Evolutionary conservation across 2,329 filamentous ascomycete species (phyloP).

Genomic region (Dactylellina haptotyla): DNA sequence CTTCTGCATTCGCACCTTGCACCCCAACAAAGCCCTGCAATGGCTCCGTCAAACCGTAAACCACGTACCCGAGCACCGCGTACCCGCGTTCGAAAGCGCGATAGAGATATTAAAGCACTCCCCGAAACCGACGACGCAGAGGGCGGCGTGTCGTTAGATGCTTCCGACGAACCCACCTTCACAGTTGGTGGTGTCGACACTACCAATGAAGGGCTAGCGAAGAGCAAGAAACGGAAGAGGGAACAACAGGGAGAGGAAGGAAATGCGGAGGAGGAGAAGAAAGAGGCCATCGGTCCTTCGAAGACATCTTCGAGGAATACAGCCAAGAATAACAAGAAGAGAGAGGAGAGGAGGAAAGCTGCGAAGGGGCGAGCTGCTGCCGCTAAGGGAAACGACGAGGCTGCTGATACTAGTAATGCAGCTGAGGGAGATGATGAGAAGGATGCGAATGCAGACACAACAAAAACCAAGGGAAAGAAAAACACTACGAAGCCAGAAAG

Average conservation of each 20-base stretch:
- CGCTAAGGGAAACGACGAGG: not conserved
- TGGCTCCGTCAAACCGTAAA: slow-evolving; percentile 22
- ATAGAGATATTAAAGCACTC: slow-evolving; percentile 22
- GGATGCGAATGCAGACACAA: not conserved
- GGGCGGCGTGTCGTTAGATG: not conserved
- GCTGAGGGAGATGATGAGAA: slow-evolving; percentile 6
- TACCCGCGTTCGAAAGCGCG: slow-evolving; percentile 22
- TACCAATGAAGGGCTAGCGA: slow-evolving; percentile 36
- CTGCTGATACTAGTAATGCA: not conserved
- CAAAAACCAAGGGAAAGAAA: not conserved
- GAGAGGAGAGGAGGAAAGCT: slow-evolving; percentile 26
- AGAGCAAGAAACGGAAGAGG: slow-evolving; percentile 33
- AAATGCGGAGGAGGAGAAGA: not conserved
- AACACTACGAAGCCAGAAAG: slow-evolving; percentile 3
- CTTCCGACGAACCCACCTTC: slow-evolving; percentile 12
- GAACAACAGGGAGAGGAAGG: not conserved
- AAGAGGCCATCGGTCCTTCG: too few species aligned
- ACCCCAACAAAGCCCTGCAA: slow-evolving; percentile 1
- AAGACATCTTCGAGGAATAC: too few species aligned
- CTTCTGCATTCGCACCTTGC: not conserved
- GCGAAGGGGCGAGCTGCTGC: not conserved
- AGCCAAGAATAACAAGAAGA: slow-evolving; percentile 21
- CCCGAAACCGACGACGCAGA: slow-evolving; percentile 20
- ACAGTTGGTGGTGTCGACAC: slow-evolving; percentile 29
- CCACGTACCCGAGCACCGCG: slow-evolving; percentile 17